These are phyloP conservation scores for Abrus pulchellus DNA, from an alignment of 306 rosid genomes.

Conservation along the genomic window DNA sequence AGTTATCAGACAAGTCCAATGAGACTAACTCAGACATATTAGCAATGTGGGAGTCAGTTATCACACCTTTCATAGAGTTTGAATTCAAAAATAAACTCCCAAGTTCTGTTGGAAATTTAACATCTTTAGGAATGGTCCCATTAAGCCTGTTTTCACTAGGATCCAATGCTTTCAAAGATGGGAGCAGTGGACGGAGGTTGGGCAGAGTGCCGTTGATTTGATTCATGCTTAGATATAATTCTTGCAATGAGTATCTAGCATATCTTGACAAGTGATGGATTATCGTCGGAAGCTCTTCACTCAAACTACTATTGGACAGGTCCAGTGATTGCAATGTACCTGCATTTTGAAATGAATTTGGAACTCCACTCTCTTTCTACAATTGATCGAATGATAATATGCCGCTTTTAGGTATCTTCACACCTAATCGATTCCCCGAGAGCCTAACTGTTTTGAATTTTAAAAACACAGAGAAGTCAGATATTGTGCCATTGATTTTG, in stretches of 20 bases:
- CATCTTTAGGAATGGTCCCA: not conserved
- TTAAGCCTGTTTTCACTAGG: not conserved
- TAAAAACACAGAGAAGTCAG: too few species aligned
- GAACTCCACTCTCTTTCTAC: too few species aligned
- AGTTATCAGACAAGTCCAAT: not conserved
- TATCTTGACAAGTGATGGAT: slow-evolving; percentile 1
- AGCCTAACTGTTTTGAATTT: too few species aligned
- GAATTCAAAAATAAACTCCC: not conserved
- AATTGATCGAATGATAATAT: too few species aligned
- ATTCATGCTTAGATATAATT: not conserved
- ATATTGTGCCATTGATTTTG: too few species aligned
- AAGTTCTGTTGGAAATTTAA: not conserved
- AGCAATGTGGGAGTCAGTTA: slow-evolving; percentile 15
- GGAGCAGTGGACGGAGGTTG: not conserved
- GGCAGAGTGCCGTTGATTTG: not conserved
- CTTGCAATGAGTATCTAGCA: slow-evolving; percentile 4
- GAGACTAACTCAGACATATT: not conserved
- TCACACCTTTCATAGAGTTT: slow-evolving; percentile 11
- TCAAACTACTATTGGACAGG: too few species aligned
- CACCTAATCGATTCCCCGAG: too few species aligned
- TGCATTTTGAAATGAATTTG: too few species aligned
- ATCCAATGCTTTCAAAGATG: not conserved
- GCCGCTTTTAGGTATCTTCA: too few species aligned
- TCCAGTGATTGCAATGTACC: too few species aligned
- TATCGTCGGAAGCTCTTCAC: not conserved